Conservation (phyloP, 768 basidiomycete genomes). For the Suillus subalutaceus region DNA sequence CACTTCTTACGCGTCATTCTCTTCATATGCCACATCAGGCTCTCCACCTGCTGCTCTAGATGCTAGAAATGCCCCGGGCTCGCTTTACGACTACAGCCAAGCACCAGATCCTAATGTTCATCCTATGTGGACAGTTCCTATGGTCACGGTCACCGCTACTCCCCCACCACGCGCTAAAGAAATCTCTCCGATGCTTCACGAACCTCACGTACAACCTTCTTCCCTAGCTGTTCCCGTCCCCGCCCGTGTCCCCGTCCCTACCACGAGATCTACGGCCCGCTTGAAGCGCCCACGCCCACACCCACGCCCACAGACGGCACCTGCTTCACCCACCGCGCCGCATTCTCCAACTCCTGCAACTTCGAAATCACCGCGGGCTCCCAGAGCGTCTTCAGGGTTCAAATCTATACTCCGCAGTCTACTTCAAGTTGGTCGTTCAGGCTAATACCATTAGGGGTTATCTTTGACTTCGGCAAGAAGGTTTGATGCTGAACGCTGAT, state of each 20-base stretch:
- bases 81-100: background rate
- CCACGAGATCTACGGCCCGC: slow-evolving; percentile 2
- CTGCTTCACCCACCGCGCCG: slow-evolving; percentile 8
- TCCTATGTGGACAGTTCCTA: slow-evolving; percentile 34
- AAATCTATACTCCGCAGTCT: slow-evolving; percentile 6
- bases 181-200: slow-evolving; percentile 6
- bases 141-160: slow-evolving; percentile 22
- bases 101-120: slow-evolving; percentile 16
- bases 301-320: slow-evolving; percentile 32
- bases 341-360: background rate
- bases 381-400: background rate
- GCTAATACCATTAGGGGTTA: background rate
- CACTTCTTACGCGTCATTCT: slow-evolving; percentile 8
- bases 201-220: background rate
- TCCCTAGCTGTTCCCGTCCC: background rate
- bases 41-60: background rate
- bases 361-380: background rate
- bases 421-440: background rate
- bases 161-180: background rate
- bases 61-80: background rate
- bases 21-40: slow-evolving; percentile 2
- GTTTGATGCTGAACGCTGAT: background rate
- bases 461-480: background rate
- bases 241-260: background rate
- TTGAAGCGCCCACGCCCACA: slow-evolving; percentile 18